Conservation (phyloP, 1,139 yeast genomes). For the Candida freyschussii region DNA sequence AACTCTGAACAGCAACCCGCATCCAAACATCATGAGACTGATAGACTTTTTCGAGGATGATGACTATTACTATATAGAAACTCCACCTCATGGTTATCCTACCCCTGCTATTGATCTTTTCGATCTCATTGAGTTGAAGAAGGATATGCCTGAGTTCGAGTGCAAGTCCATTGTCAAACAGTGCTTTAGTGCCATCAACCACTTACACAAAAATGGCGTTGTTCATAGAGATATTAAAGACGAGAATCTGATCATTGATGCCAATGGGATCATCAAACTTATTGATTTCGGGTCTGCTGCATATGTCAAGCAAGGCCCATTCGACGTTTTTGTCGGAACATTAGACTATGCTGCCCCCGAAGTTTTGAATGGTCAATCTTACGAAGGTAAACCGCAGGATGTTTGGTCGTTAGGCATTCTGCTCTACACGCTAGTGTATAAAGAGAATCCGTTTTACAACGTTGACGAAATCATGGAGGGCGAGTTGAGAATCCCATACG, state of each 20-base stretch:
- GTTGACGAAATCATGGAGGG: conserved; percentile 95
- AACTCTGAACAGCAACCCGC: conserved; percentile 66
- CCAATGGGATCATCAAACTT: conserved; percentile 67
- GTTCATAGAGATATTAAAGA: conserved; percentile 95
- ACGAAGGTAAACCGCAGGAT: conserved; percentile 91
- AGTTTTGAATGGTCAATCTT: conserved; percentile 80
- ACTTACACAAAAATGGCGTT: conserved; percentile 79
- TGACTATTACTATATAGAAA: conserved; percentile 81
- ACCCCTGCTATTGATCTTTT: conserved; percentile 85
- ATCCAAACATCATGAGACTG: conserved; percentile 79
- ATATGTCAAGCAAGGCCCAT: conserved; percentile 84
- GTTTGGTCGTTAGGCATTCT: conserved; percentile 95
- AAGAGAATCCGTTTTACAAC: conserved; percentile 92
- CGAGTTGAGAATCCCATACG: conserved; percentile 62
- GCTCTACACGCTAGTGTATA: conserved; percentile 82
- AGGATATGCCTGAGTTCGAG: conserved; percentile 72
- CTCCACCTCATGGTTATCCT: conserved; percentile 81
- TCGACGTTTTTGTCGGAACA: conserved; percentile 95
- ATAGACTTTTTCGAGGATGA: conserved; percentile 91
- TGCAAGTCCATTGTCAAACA: conserved; percentile 76
- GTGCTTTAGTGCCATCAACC: conserved; percentile 69
- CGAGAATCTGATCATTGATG: conserved; percentile 87
- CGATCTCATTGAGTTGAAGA: conserved; percentile 81
- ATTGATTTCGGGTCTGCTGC: conserved; percentile 98
- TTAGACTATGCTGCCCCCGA: conserved; percentile 97